Conservation (phyloP, 768 basidiomycete genomes). For the Favolaschia claudopus region DNA sequence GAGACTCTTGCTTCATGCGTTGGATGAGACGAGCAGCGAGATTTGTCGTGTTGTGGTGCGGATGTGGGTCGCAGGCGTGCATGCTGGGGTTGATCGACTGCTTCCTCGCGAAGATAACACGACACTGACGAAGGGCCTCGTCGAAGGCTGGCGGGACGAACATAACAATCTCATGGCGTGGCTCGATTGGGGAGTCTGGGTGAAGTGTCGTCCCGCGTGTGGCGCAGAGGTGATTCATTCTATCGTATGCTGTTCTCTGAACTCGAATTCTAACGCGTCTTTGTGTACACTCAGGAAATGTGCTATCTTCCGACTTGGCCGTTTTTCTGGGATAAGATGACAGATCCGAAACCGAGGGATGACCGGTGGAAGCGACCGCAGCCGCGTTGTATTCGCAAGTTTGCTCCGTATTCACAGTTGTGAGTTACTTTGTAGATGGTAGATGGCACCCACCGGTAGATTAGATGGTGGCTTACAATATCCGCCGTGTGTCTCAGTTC, state of each 20-base stretch:
- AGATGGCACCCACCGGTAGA: no score
- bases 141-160: conserved; percentile 3
- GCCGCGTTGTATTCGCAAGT: conserved; percentile 2
- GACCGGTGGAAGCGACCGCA: background rate
- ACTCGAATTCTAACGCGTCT: background rate
- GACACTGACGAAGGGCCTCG: background rate
- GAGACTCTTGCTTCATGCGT: conserved; percentile 30
- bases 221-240: conserved; percentile 5
- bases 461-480: no score
- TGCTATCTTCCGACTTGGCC: conserved; percentile 21
- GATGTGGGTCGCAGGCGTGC: conserved; percentile 20
- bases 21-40: conserved; percentile 22
- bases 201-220: conserved; percentile 21
- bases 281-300: background rate
- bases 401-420: conserved; percentile 1
- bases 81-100: conserved; percentile 6
- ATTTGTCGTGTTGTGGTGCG: conserved; percentile 17
- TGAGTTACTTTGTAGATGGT: no score
- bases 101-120: background rate
- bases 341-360: background rate
- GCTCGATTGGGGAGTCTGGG: conserved; percentile 28
- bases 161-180: conserved; percentile 2
- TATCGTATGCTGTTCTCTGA: background rate
- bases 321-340: background rate
- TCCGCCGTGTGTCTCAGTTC: no score